phyloP scores from a whole-genome alignment of 805 yeast species.

The Sungouiozyma ichnusensis region DNA sequence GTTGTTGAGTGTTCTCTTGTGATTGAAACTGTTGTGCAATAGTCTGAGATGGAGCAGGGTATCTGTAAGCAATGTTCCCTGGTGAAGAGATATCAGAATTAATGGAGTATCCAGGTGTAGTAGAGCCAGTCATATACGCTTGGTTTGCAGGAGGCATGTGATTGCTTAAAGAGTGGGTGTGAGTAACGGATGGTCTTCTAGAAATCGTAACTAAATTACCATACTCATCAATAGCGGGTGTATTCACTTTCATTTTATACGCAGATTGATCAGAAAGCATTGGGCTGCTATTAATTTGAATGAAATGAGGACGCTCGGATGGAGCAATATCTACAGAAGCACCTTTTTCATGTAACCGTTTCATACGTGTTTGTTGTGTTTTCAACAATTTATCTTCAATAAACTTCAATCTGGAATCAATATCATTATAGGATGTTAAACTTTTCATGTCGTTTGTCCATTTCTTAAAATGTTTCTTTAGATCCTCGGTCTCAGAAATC shows the following conservation, averaged over 20 bases:
- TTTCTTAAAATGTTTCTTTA: conserved; percentile 33
- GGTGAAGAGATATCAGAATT: conserved; percentile 3
- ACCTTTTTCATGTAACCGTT: background rate
- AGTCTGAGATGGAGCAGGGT: conserved; percentile 1
- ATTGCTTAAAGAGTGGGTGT: background rate
- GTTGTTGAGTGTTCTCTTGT: background rate
- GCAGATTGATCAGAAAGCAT: background rate
- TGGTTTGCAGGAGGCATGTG: background rate
- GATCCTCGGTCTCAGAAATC: conserved; percentile 34
- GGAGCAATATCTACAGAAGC: background rate
- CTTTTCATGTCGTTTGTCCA: conserved; percentile 51
- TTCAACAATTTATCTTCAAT: conserved; percentile 30
- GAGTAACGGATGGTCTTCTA: conserved; percentile 11
- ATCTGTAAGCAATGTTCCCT: conserved; percentile 2
- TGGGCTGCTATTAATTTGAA: background rate
- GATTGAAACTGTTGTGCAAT: background rate
- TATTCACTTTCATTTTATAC: conserved; percentile 19
- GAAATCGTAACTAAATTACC: conserved; percentile 28
- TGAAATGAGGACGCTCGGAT: background rate
- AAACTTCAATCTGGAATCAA: conserved; percentile 40
- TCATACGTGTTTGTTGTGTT: conserved; percentile 8
- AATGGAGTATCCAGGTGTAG: conserved; percentile 8
- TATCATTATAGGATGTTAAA: conserved; percentile 37
- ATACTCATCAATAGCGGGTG: conserved; percentile 31
- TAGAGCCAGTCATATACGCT: background rate